Conservation (phyloP, 2,329 filamentous ascomycete genomes). For the Penicillium sclerotigenum region DNA sequence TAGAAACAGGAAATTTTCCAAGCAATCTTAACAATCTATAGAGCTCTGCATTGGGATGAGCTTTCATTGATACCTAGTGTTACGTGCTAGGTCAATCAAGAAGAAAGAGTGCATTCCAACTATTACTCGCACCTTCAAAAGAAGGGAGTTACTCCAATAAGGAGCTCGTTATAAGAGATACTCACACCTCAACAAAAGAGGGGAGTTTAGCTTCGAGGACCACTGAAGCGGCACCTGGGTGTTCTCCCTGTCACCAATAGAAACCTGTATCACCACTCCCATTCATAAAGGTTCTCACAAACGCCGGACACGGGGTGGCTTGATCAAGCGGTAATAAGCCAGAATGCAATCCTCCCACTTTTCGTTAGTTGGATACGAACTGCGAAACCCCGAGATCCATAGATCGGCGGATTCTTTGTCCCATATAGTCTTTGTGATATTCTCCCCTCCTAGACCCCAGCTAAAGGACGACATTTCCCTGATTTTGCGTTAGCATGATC, state of each 20-base stretch:
- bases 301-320: background rate
- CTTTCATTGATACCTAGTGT: no score
- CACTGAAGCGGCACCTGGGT: background rate
- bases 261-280: constrained; percentile 1
- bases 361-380: background rate
- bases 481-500: constrained; percentile 1
- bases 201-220: background rate
- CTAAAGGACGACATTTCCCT: constrained; percentile 4
- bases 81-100: no score
- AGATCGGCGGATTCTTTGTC: background rate
- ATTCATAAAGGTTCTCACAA: background rate
- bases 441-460: constrained; percentile 1
- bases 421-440: constrained; percentile 4
- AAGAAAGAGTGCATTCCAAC: no score
- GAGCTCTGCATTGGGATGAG: no score
- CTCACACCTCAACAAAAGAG: background rate
- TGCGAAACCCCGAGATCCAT: constrained; percentile 3
- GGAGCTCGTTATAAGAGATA: background rate
- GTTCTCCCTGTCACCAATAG: constrained; percentile 1
- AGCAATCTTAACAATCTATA: no score
- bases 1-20: no score
- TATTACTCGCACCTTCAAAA: no score
- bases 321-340: background rate
- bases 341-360: constrained; percentile 1
- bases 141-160: no score